A percentile compares a stretch with the other conserved stretches of the same genome.
Conservation (phyloP, 148 eudicot genomes). For the Vaccinium darrowii region DNA sequence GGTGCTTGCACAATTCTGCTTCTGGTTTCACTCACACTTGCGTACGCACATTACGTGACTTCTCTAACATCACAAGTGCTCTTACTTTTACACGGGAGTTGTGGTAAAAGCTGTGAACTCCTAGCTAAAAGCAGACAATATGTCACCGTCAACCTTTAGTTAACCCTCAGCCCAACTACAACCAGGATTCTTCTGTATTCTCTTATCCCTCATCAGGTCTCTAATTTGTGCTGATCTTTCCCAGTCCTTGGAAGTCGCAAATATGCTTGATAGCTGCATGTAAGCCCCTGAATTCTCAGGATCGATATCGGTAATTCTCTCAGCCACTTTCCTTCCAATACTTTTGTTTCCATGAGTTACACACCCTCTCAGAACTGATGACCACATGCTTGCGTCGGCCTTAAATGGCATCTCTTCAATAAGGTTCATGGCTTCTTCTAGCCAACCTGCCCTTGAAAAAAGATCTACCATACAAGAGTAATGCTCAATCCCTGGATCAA, state of each 20-base stretch:
- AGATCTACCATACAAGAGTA: conserved; percentile 94
- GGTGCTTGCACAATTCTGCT: too few relatives aligned
- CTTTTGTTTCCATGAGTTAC: conserved; percentile 59
- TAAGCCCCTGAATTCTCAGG: conserved; percentile 68
- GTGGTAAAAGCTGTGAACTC: not conserved
- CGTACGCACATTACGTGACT: not conserved
- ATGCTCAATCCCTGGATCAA: conserved; percentile 72
- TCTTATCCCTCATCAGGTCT: conserved; percentile 52
- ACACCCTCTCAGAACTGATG: conserved; percentile 80
- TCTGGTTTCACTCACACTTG: not conserved
- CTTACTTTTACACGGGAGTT: not conserved
- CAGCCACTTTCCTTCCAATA: conserved; percentile 59
- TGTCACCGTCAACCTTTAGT: not conserved
- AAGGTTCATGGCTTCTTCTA: conserved; percentile 58
- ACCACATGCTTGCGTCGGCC: conserved; percentile 69
- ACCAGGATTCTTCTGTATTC: conserved; percentile 62
- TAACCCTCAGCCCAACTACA: conserved; percentile 43
- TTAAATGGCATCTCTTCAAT: conserved; percentile 56
- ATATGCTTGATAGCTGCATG: conserved; percentile 70
- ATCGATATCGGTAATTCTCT: conserved; percentile 56
- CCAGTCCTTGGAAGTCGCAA: conserved; percentile 83
- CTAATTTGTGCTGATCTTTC: conserved; percentile 58
- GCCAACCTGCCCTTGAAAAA: conserved; percentile 64
- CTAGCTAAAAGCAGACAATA: not conserved
- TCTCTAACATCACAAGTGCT: not conserved